These are phyloP conservation scores for Lasiosphaeriaceae sp. DNA, from an alignment of 495 filamentous ascomycete genomes.

Conservation along the genomic window DNA sequence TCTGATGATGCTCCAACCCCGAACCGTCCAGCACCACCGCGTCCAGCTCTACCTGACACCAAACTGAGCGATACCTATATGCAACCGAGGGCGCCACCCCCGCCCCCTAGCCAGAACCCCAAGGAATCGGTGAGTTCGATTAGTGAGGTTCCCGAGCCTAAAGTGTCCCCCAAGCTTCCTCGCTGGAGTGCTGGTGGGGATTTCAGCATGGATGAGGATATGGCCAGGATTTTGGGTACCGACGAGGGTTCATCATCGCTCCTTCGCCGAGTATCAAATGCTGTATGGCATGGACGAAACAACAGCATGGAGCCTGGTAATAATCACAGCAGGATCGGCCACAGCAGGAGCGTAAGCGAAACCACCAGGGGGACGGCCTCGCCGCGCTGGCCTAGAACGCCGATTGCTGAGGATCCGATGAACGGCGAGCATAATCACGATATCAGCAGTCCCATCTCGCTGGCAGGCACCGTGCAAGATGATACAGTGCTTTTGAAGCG, in stretches of 20 bases:
- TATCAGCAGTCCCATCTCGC: conserved; percentile 68
- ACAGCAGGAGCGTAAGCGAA: conserved; percentile 54
- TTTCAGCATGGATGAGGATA: conserved; percentile 87
- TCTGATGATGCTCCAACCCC: conserved; percentile 8
- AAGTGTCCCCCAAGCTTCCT: conserved; percentile 66
- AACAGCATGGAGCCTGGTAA: conserved; percentile 57
- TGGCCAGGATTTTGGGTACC: conserved; percentile 71
- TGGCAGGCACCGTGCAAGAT: conserved; percentile 55
- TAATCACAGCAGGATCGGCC: conserved; percentile 37
- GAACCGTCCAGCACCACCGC: conserved; percentile 8
- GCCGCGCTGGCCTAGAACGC: conserved; percentile 68
- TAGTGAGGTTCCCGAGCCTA: conserved; percentile 46
- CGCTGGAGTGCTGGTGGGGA: conserved; percentile 71
- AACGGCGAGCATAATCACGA: conserved; percentile 50
- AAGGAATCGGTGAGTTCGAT: conserved; percentile 55
- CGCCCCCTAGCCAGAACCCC: conserved; percentile 51
- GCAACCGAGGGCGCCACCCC: conserved; percentile 58
- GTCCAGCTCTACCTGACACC: conserved; percentile 34
- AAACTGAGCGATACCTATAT: conserved; percentile 57
- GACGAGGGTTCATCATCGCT: conserved; percentile 70
- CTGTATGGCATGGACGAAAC: conserved; percentile 88
- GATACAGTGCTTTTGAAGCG: conserved; percentile 69
- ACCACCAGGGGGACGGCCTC: conserved; percentile 52
- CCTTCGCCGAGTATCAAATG: conserved; percentile 83
- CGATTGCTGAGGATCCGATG: conserved; percentile 59